phyloP scores from a whole-genome alignment of 192 early-diverging fungal species.

The Coemansia sp. region DNA sequence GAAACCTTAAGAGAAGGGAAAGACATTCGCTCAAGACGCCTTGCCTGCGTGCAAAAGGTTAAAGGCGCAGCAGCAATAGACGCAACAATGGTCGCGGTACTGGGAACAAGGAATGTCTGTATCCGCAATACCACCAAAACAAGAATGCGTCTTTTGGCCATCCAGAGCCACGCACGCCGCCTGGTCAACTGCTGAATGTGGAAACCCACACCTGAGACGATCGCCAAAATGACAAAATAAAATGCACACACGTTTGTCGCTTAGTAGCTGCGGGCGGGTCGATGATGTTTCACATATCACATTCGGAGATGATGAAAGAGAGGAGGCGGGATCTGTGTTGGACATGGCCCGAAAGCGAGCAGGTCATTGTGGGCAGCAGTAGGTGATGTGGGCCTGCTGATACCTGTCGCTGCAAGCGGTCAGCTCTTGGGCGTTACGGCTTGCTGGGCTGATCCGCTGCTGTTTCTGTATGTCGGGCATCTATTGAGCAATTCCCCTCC shows the following conservation, averaged over 20 bases:
- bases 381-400: neutral
- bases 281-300: neutral
- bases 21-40: slow-evolving; percentile 1
- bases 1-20: slow-evolving; percentile 4
- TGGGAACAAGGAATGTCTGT: neutral
- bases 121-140: neutral
- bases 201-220: neutral
- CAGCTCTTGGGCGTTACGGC: neutral
- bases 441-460: neutral
- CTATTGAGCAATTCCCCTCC: neutral
- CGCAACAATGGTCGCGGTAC: neutral
- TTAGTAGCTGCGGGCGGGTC: neutral
- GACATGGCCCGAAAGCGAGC: neutral
- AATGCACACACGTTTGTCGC: neutral
- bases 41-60: neutral
- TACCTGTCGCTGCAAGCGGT: neutral
- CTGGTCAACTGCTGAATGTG: slow-evolving; percentile 2
- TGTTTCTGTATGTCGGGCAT: neutral
- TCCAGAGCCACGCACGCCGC: neutral
- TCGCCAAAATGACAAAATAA: neutral
- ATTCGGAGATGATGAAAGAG: neutral
- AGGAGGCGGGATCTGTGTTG: neutral
- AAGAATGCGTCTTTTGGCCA: neutral
- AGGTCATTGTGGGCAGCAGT: neutral
- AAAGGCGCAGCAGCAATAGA: slow-evolving; percentile 1